phyloP scores from a whole-genome alignment of 2,329 filamentous ascomycete species.

The Ophiostoma sp. region DNA sequence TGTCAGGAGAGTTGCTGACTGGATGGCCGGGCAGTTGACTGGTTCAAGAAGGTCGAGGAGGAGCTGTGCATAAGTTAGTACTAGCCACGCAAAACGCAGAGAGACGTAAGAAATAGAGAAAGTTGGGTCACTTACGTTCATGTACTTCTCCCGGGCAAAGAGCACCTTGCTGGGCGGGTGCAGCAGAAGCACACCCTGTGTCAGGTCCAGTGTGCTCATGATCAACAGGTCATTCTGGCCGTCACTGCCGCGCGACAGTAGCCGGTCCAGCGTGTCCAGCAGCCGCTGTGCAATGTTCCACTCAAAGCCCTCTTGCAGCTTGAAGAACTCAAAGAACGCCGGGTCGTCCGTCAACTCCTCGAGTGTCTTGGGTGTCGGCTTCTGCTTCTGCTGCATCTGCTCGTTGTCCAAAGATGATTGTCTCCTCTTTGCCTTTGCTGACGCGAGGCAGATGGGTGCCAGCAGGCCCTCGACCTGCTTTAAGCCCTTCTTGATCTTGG shows the following conservation, averaged over 20 bases:
- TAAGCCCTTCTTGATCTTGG: constrained; percentile 87
- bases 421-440: constrained; percentile 31
- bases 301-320: constrained; percentile 93
- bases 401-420: constrained; percentile 25
- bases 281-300: constrained; percentile 92
- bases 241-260: constrained; percentile 30
- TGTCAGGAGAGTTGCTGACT: constrained; percentile 82
- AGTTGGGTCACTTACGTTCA: constrained; percentile 62
- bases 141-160: constrained; percentile 84
- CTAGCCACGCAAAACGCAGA: constrained; percentile 11
- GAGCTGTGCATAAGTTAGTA: constrained; percentile 43
- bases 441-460: constrained; percentile 85
- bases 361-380: constrained; percentile 52
- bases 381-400: constrained; percentile 33
- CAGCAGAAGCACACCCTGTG: constrained; percentile 81
- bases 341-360: constrained; percentile 71
- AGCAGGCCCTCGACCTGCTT: constrained; percentile 91
- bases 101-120: constrained; percentile 6
- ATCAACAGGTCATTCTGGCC: constrained; percentile 85
- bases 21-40: constrained; percentile 84
- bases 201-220: constrained; percentile 77
- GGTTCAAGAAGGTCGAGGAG: constrained; percentile 92
- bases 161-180: constrained; percentile 85
- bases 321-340: constrained; percentile 93
- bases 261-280: constrained; percentile 48